phyloP scores from a whole-genome alignment of 1,284 basidiomycete genomes.

The Vanrija sp. region DNA sequence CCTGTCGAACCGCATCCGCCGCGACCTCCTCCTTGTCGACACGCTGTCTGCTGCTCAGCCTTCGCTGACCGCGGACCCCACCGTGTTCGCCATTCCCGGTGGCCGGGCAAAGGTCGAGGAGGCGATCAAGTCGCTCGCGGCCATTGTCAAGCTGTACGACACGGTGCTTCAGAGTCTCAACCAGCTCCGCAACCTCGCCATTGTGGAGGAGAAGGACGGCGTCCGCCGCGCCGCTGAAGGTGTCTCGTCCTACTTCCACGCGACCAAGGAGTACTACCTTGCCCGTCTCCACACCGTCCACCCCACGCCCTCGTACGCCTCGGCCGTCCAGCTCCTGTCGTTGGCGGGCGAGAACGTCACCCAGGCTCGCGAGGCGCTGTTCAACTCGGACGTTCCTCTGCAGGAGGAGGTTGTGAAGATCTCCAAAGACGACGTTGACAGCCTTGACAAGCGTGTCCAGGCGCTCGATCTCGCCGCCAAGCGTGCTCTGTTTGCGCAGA shows the following conservation, averaged over 20 bases:
- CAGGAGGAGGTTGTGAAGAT: conserved; percentile 36
- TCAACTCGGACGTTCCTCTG: conserved; percentile 21
- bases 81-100: conserved; percentile 35
- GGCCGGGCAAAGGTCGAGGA: conserved; percentile 50
- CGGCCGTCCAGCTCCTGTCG: conserved; percentile 42
- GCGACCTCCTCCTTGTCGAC: conserved; percentile 76
- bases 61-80: conserved; percentile 34
- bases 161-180: conserved; percentile 75
- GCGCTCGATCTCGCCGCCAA: conserved; percentile 60
- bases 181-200: conserved; percentile 73
- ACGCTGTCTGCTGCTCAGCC: conserved; percentile 54
- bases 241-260: conserved; percentile 67
- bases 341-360: conserved; percentile 22
- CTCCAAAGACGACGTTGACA: conserved; percentile 48
- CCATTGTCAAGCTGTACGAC: conserved; percentile 81
- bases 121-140: conserved; percentile 62
- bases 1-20: conserved; percentile 75
- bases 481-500: conserved; percentile 71
- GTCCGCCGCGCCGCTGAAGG: conserved; percentile 71
- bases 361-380: conserved; percentile 27
- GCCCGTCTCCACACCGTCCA: conserved; percentile 48
- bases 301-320: conserved; percentile 39
- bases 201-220: conserved; percentile 82
- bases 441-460: conserved; percentile 55
- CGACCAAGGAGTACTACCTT: conserved; percentile 51